Conservation (phyloP, 2,329 filamentous ascomycete genomes). For the Ophiostoma sp. region DNA sequence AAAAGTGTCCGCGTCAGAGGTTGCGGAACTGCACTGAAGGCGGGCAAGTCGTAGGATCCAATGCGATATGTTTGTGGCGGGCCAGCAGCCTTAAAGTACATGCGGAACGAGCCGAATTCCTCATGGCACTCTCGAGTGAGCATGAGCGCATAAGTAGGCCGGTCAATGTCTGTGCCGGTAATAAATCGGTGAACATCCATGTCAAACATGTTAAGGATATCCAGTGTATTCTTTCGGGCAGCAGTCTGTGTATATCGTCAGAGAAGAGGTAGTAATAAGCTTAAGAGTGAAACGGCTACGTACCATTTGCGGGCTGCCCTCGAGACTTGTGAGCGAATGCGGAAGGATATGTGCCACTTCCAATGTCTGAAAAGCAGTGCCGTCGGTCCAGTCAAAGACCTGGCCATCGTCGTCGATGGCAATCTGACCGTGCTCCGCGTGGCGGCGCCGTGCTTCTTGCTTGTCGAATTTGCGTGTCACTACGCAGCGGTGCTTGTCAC, state of each 20-base stretch:
- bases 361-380: neutral
- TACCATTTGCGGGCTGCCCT: constrained; percentile 13
- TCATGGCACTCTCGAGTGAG: constrained; percentile 1
- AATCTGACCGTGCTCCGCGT: neutral
- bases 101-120: constrained; percentile 16
- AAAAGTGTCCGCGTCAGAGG: constrained; percentile 18
- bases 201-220: constrained; percentile 16
- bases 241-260: neutral
- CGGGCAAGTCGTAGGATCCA: neutral
- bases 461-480: constrained; percentile 12
- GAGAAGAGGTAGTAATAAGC: no score
- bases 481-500: constrained; percentile 18
- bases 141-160: constrained; percentile 18
- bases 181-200: constrained; percentile 11
- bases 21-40: neutral
- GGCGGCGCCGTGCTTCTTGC: neutral
- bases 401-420: constrained; percentile 2
- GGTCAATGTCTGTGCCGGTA: constrained; percentile 13
- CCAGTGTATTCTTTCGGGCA: constrained; percentile 12
- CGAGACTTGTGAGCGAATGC: neutral
- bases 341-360: constrained; percentile 11
- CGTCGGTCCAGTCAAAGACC: constrained; percentile 1
- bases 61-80: constrained; percentile 14
- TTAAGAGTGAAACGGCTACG: neutral
- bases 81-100: constrained; percentile 16